These are phyloP conservation scores for Phytopythium litorale DNA, from an alignment of 352 stramenopile genomes.

Conservation along the genomic window DNA sequence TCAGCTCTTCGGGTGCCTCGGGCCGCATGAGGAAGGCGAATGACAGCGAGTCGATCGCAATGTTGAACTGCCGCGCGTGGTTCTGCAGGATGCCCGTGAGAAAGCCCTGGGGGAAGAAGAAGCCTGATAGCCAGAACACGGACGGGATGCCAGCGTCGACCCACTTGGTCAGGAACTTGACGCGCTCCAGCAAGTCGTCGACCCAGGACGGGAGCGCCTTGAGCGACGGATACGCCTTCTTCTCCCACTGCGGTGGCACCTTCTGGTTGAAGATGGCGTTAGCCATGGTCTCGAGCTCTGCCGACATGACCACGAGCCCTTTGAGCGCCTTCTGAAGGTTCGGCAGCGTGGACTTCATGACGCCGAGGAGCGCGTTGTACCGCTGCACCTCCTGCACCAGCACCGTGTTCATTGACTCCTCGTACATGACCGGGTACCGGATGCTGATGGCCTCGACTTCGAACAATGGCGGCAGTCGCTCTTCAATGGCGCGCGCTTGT, in stretches of 20 bases:
- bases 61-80: slow-evolving; percentile 68
- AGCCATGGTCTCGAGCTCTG: slow-evolving; percentile 72
- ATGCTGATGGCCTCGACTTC: slow-evolving; percentile 86
- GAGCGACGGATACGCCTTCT: slow-evolving; percentile 89
- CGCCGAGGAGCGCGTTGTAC: slow-evolving; percentile 82
- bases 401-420: slow-evolving; percentile 92
- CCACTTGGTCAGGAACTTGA: slow-evolving; percentile 66
- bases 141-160: slow-evolving; percentile 40
- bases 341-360: slow-evolving; percentile 84
- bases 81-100: slow-evolving; percentile 83
- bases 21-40: slow-evolving; percentile 80
- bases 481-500: slow-evolving; percentile 80
- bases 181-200: slow-evolving; percentile 78
- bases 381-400: slow-evolving; percentile 90
- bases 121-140: slow-evolving; percentile 76
- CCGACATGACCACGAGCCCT: slow-evolving; percentile 57
- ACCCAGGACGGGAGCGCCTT: slow-evolving; percentile 88
- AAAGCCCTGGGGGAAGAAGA: slow-evolving; percentile 81
- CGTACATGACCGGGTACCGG: slow-evolving; percentile 83
- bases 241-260: slow-evolving; percentile 83
- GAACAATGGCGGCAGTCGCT: slow-evolving; percentile 64
- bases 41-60: slow-evolving; percentile 83
- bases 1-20: slow-evolving; percentile 39
- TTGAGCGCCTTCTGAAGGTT: slow-evolving; percentile 88
- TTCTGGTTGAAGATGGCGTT: slow-evolving; percentile 86